Conservation (phyloP, 495 filamentous ascomycete species). For the Bathelium albidoporum region DNA sequence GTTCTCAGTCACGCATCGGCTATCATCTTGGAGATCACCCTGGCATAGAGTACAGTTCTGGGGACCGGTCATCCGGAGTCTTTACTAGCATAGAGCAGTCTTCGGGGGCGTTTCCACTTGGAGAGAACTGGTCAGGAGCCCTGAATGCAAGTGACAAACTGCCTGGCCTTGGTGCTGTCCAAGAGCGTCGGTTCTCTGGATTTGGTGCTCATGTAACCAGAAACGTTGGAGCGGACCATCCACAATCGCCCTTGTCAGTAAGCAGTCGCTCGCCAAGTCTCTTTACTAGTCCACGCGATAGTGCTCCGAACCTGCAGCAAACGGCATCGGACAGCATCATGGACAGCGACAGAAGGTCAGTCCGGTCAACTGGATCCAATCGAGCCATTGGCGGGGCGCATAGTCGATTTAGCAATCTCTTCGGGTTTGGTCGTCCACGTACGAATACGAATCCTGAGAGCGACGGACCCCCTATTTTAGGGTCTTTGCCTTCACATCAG, state of each 20-base stretch:
- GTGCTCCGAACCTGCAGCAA: constrained; percentile 25
- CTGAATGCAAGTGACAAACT: constrained; percentile 1
- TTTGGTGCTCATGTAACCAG: background rate
- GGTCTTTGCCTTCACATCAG: constrained; percentile 25
- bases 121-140: background rate
- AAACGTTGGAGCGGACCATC: constrained; percentile 16
- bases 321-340: constrained; percentile 20
- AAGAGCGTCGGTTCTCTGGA: constrained; percentile 2
- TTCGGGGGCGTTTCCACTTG: background rate
- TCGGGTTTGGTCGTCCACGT: constrained; percentile 28
- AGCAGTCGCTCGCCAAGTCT: constrained; percentile 28
- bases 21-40: background rate
- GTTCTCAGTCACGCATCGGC: background rate
- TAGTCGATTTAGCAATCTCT: constrained; percentile 29
- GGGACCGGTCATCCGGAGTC: background rate
- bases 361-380: constrained; percentile 29
- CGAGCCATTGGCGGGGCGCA: constrained; percentile 15
- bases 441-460: constrained; percentile 27
- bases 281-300: constrained; percentile 32
- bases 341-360: constrained; percentile 29
- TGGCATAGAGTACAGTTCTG: background rate
- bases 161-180: constrained; percentile 19
- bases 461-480: constrained; percentile 24
- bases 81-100: background rate
- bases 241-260: constrained; percentile 26